Evolutionary conservation across 768 basidiomycete species (phyloP).

Genomic region (Fistulinella prunicolor): DNA sequence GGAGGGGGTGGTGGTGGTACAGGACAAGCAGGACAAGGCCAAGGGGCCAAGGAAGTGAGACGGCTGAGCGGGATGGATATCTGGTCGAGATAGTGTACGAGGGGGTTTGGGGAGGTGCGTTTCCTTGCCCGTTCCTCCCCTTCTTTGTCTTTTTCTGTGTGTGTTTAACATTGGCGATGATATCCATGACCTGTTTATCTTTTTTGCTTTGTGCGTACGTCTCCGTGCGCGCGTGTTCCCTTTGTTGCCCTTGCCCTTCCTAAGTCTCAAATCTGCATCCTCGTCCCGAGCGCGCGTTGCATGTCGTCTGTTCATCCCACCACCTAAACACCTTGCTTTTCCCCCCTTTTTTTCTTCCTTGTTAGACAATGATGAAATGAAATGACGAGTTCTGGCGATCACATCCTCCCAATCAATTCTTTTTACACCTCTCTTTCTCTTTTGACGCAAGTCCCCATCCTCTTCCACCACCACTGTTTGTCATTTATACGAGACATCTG

Average conservation of each 20-base stretch:
- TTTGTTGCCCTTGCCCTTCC: background rate
- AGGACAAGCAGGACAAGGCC: slow-evolving; percentile 20
- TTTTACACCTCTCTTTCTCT: no score
- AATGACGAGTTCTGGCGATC: slow-evolving; percentile 5
- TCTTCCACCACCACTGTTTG: slow-evolving; percentile 2
- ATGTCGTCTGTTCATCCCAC: no score
- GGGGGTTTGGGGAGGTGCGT: slow-evolving; percentile 1
- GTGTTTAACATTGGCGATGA: background rate
- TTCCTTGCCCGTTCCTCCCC: background rate
- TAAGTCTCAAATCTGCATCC: background rate
- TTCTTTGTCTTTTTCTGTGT: slow-evolving; percentile 1
- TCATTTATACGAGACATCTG: slow-evolving; percentile 25
- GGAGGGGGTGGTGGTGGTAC: slow-evolving; percentile 32
- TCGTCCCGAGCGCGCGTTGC: no score
- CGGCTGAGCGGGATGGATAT: slow-evolving; percentile 66
- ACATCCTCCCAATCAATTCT: no score
- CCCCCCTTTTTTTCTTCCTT: background rate
- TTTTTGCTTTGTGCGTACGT: slow-evolving; percentile 6
- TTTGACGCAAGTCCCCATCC: no score
- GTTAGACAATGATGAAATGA: slow-evolving; percentile 4
- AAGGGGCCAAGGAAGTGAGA: slow-evolving; percentile 54
- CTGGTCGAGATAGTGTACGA: slow-evolving; percentile 62
- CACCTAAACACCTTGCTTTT: background rate
- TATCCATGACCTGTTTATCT: slow-evolving; percentile 9
- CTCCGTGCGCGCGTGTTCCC: background rate